phyloP scores from a whole-genome alignment of 192 early-diverging fungal species.

The Entomortierella lignicola region DNA sequence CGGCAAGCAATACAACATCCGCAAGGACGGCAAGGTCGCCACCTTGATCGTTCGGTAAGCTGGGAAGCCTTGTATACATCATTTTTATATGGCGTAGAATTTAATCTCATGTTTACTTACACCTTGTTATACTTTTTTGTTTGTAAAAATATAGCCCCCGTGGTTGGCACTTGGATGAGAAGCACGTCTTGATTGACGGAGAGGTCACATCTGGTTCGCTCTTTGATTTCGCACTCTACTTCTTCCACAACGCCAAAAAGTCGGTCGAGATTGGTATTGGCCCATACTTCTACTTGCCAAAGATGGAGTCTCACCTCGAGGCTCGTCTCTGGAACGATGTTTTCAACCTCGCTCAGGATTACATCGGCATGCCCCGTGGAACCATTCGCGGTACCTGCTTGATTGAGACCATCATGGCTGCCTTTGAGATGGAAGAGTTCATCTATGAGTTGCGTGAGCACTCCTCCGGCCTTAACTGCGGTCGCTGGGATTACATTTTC shows the following conservation, averaged over 20 bases:
- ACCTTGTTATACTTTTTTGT: neutral
- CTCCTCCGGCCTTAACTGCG: constrained; percentile 98
- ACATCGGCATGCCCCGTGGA: constrained; percentile 88
- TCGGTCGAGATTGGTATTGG: constrained; percentile 86
- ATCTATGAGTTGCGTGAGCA: constrained; percentile 99
- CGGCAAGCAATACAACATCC: constrained; percentile 95
- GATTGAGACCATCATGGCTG: constrained; percentile 97
- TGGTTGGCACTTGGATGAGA: constrained; percentile 99
- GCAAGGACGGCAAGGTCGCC: constrained; percentile 89
- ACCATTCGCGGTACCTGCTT: constrained; percentile 97
- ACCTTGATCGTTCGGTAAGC: constrained; percentile 88
- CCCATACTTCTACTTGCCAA: constrained; percentile 99
- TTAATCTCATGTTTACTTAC: too few species aligned
- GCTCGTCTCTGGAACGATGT: constrained; percentile 99
- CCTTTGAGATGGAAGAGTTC: constrained; percentile 99
- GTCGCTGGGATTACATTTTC: constrained; percentile 99
- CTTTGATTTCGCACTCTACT: constrained; percentile 99
- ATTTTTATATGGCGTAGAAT: too few species aligned
- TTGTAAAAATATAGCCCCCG: constrained; percentile 72
- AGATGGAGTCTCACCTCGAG: constrained; percentile 98
- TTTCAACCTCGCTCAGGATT: constrained; percentile 96
- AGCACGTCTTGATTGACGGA: constrained; percentile 93
- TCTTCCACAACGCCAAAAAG: constrained; percentile 97
- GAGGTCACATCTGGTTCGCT: constrained; percentile 94
- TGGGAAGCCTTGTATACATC: too few species aligned